phyloP scores from a whole-genome alignment of 768 basidiomycete genomes.

The Hygrophorus pudorinus region DNA sequence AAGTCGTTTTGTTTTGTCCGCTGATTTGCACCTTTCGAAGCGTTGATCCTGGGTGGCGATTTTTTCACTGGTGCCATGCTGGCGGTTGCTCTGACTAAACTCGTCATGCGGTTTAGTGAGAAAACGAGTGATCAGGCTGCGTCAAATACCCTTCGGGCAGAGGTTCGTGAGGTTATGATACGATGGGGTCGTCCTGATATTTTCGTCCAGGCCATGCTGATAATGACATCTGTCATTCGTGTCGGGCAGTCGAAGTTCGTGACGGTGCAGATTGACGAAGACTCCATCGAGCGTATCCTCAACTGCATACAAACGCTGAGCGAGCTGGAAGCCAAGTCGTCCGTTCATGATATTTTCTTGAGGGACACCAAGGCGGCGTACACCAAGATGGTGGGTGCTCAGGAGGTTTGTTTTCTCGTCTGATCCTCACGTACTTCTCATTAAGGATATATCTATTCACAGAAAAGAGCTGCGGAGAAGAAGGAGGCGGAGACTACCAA shows the following conservation, averaged over 20 bases:
- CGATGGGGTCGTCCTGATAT: not conserved
- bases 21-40: slow-evolving; percentile 23
- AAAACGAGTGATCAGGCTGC: slow-evolving; percentile 32
- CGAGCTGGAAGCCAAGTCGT: slow-evolving; percentile 49
- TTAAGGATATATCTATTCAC: not conserved
- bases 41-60: slow-evolving; percentile 87
- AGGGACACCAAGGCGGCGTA: slow-evolving; percentile 87
- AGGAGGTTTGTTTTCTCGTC: slow-evolving; percentile 51
- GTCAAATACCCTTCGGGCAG: slow-evolving; percentile 73
- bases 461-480: slow-evolving; percentile 90
- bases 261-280: slow-evolving; percentile 94
- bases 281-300: slow-evolving; percentile 92
- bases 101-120: slow-evolving; percentile 73
- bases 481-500: slow-evolving; percentile 69
- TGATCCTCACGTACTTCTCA: not conserved
- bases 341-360: slow-evolving; percentile 65
- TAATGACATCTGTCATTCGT: slow-evolving; percentile 95
- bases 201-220: slow-evolving; percentile 71
- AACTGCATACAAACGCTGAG: slow-evolving; percentile 93
- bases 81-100: slow-evolving; percentile 83
- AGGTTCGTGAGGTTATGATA: slow-evolving; percentile 36
- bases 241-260: slow-evolving; percentile 96
- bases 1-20: slow-evolving; percentile 2
- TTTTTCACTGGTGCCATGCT: slow-evolving; percentile 94
- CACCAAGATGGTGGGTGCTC: slow-evolving; percentile 89